Conservation (phyloP, 2,329 filamentous ascomycete species). For the Chaetomiaceae sp. region DNA sequence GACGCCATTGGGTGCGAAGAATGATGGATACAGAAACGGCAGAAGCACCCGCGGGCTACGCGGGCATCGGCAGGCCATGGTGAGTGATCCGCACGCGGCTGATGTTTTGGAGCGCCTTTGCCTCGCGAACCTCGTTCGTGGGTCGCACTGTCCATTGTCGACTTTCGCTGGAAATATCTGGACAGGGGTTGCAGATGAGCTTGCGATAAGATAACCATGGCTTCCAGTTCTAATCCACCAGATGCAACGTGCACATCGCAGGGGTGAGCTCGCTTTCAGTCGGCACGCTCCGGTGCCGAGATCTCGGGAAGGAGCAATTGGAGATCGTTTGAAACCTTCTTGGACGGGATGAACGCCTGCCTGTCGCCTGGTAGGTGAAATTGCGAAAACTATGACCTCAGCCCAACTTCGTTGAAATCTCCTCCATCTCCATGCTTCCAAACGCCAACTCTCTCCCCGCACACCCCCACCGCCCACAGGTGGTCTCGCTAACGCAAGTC, state of each 20-base stretch:
- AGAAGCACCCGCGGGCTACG: conserved; percentile 34
- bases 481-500: not conserved
- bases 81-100: conserved; percentile 4
- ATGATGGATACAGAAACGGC: conserved; percentile 46
- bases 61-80: conserved; percentile 39
- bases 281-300: conserved; percentile 2
- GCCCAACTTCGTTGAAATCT: too few relatives aligned
- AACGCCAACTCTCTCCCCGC: not conserved
- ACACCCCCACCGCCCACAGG: not conserved
- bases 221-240: not conserved
- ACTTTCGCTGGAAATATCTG: too few relatives aligned
- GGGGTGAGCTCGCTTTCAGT: not conserved
- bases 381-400: too few relatives aligned
- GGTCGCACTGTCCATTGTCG: not conserved
- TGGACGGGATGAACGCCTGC: too few relatives aligned
- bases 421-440: not conserved
- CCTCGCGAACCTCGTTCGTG: not conserved
- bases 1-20: conserved; percentile 31
- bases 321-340: not conserved
- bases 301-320: conserved; percentile 1
- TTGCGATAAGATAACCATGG: conserved; percentile 8
- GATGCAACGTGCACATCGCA: not conserved
- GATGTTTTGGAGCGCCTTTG: not conserved
- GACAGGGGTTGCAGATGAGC: conserved; percentile 1
- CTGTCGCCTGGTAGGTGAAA: too few relatives aligned